Percentiles rank a stretch among this genome's conserved stretches.
Evolutionary conservation across 495 filamentous ascomycete genomes (phyloP).

Genomic region (Aspergillus indologenus): DNA sequence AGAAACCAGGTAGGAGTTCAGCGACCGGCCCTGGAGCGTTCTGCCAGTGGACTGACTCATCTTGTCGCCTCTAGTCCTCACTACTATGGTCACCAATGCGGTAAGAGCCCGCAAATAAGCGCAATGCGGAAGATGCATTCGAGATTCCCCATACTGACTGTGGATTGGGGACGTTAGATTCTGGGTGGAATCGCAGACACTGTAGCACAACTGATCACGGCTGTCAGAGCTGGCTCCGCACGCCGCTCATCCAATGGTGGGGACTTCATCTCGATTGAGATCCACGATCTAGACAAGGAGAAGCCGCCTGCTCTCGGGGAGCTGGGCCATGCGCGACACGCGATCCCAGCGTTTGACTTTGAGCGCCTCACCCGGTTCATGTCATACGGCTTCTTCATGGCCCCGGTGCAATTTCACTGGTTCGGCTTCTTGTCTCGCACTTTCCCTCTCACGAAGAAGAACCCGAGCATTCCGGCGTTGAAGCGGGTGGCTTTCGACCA

Average conservation of each 20-base stretch:
- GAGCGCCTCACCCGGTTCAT: slow-evolving; percentile 91
- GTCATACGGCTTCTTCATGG: slow-evolving; percentile 93
- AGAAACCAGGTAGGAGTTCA: slow-evolving; percentile 66
- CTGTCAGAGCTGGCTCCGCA: slow-evolving; percentile 65
- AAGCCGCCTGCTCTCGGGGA: slow-evolving; percentile 66
- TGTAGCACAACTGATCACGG: slow-evolving; percentile 88
- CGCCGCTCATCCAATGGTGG: slow-evolving; percentile 59
- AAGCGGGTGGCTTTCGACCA: slow-evolving; percentile 94
- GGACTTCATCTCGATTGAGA: slow-evolving; percentile 80
- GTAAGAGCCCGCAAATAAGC: slow-evolving; percentile 44
- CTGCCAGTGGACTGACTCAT: not conserved
- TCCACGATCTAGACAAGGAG: slow-evolving; percentile 84
- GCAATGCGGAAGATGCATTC: not conserved
- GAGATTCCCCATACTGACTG: slow-evolving; percentile 14
- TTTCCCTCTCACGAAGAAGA: slow-evolving; percentile 80
- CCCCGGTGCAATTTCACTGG: slow-evolving; percentile 96
- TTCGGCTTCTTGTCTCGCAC: slow-evolving; percentile 78
- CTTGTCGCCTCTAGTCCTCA: slow-evolving; percentile 64
- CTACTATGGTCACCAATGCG: slow-evolving; percentile 97
- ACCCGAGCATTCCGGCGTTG: slow-evolving; percentile 70
- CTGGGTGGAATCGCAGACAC: slow-evolving; percentile 94
- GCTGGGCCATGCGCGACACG: slow-evolving; percentile 59
- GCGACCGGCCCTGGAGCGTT: slow-evolving; percentile 1
- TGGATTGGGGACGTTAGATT: slow-evolving; percentile 42
- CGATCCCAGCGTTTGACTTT: slow-evolving; percentile 89